Percentiles rank a stretch among this genome's conserved stretches.
These are phyloP conservation scores for Gossypium bickii DNA, from an alignment of 345 rosid species.

Conservation along the genomic window DNA sequence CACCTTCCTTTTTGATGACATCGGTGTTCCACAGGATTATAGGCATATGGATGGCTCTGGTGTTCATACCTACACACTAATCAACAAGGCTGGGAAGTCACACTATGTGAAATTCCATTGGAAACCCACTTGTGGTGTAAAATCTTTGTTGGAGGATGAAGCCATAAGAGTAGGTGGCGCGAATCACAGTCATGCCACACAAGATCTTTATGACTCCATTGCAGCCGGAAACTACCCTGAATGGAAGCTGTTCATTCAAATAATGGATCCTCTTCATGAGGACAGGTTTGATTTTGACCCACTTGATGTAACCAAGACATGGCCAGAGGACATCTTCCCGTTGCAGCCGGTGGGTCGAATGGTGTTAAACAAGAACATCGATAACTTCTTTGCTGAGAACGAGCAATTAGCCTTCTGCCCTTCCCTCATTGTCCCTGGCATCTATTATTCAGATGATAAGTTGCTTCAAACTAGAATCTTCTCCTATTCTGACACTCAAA, in stretches of 20 bases:
- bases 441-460: constrained; percentile 84
- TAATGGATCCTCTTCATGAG: constrained; percentile 73
- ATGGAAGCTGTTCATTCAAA: constrained; percentile 83
- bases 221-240: constrained; percentile 91
- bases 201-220: constrained; percentile 90
- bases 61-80: constrained; percentile 73
- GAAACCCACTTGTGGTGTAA: constrained; percentile 93
- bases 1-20: constrained; percentile 78
- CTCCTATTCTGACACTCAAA: constrained; percentile 88
- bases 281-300: constrained; percentile 85
- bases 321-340: constrained; percentile 97
- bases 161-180: constrained; percentile 84
- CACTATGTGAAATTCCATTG: constrained; percentile 89
- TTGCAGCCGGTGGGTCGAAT: constrained; percentile 91
- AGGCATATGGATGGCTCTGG: constrained; percentile 94
- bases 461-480: constrained; percentile 80
- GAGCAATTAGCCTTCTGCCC: constrained; percentile 95
- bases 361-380: constrained; percentile 94
- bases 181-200: constrained; percentile 95
- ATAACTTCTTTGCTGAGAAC: constrained; percentile 88
- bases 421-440: constrained; percentile 84
- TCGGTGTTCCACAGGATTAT: constrained; percentile 87
- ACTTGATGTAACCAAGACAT: constrained; percentile 90
- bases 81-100: constrained; percentile 80
- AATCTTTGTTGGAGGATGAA: constrained; percentile 73